Percentiles rank a stretch among this genome's conserved stretches.
Evolutionary conservation across 352 stramenopile species (phyloP).

Genomic region (Globisporangium rhizosaccharum): DNA sequence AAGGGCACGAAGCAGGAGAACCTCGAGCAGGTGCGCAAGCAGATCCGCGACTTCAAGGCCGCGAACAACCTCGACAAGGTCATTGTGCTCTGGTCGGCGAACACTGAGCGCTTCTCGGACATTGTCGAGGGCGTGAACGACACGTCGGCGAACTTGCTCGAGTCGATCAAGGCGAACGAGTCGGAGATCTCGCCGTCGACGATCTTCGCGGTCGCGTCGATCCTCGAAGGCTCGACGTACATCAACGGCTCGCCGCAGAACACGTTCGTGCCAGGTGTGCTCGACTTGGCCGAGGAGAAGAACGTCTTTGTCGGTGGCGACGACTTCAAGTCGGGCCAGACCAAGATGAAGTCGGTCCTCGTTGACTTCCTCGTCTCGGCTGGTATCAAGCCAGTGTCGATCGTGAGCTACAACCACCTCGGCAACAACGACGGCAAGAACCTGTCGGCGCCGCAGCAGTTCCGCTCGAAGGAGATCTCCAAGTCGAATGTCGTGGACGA

Average conservation of each 20-base stretch:
- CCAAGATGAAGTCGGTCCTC: constrained; percentile 99
- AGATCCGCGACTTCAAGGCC: constrained; percentile 97
- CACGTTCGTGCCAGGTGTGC: constrained; percentile 97
- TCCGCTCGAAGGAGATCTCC: constrained; percentile 99
- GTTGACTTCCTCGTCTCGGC: constrained; percentile 99
- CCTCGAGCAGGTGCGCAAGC: constrained; percentile 87
- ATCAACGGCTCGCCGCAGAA: constrained; percentile 99
- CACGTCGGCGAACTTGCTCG: constrained; percentile 95
- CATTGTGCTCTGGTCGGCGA: constrained; percentile 99
- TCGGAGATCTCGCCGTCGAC: constrained; percentile 96
- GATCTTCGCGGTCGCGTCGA: constrained; percentile 97
- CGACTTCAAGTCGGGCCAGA: constrained; percentile 99
- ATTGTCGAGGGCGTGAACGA: constrained; percentile 98
- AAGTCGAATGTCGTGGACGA: constrained; percentile 99
- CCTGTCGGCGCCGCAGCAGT: constrained; percentile 97
- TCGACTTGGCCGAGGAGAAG: constrained; percentile 93
- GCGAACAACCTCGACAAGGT: constrained; percentile 96
- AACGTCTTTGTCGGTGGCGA: constrained; percentile 97
- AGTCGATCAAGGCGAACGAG: constrained; percentile 94
- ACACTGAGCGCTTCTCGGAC: constrained; percentile 98
- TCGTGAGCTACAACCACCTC: constrained; percentile 99
- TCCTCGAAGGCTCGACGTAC: constrained; percentile 98
- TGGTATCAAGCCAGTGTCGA: constrained; percentile 98
- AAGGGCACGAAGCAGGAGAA: constrained; percentile 96
- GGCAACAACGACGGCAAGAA: constrained; percentile 99